Conservation (phyloP, 208 protist species). For the Trypanosoma cruzi region DNA sequence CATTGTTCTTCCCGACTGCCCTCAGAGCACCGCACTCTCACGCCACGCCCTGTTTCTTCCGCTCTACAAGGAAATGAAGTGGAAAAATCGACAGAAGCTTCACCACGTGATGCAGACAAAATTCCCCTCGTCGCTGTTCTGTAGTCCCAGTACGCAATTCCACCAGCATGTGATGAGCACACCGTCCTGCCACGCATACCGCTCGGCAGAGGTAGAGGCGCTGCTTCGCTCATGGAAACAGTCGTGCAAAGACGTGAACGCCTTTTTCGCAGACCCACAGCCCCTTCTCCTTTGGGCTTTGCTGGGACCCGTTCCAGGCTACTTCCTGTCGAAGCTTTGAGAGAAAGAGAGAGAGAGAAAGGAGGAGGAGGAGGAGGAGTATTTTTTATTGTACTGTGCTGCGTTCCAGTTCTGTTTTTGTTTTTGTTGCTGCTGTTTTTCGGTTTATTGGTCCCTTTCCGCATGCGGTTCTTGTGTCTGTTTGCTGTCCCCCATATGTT, state of each 20-base stretch:
- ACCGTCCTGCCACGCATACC: conserved; percentile 18
- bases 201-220: conserved; percentile 19
- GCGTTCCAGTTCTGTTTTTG: not conserved
- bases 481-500: not conserved
- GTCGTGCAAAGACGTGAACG: not conserved
- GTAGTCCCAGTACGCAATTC: conserved; percentile 23
- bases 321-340: conserved; percentile 30
- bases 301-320: conserved; percentile 20
- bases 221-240: conserved; percentile 8
- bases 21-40: conserved; percentile 24
- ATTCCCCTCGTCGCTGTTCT: conserved; percentile 13
- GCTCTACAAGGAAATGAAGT: conserved; percentile 27
- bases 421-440: conserved; percentile 7
- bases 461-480: conserved; percentile 16
- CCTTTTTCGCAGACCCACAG: conserved; percentile 3
- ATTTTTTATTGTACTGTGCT: not conserved
- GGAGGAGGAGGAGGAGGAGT: not conserved
- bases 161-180: conserved; percentile 16
- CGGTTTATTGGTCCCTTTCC: conserved; percentile 9
- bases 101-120: conserved; percentile 15
- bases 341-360: not conserved
- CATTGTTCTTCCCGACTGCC: conserved; percentile 45
- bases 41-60: conserved; percentile 47
- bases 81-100: conserved; percentile 14
- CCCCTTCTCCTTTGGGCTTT: conserved; percentile 21